These are phyloP conservation scores for Dimocarpus longan DNA, from an alignment of 345 rosid species.

Conservation along the genomic window DNA sequence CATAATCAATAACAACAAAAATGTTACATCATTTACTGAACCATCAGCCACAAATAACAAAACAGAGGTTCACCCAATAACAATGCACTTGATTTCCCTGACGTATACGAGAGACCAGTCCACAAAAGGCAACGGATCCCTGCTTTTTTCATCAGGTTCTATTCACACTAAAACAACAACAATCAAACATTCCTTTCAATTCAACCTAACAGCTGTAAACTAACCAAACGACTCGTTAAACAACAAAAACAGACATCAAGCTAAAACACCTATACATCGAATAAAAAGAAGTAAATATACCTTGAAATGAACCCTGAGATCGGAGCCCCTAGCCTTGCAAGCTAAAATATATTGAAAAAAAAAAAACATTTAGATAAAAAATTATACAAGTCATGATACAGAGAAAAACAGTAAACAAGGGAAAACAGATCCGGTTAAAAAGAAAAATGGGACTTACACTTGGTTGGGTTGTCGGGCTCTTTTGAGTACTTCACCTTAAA, in stretches of 20 bases:
- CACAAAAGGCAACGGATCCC: slow-evolving; percentile 49
- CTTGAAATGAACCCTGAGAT: slow-evolving; percentile 97
- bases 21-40: slow-evolving; percentile 65
- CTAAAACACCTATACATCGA: not conserved
- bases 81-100: slow-evolving; percentile 56
- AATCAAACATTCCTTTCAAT: not conserved
- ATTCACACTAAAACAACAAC: not conserved
- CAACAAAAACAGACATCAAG: not conserved
- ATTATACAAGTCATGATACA: not conserved
- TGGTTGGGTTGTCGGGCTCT: slow-evolving; percentile 90
- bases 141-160: slow-evolving; percentile 64
- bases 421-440: not conserved
- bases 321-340: slow-evolving; percentile 95
- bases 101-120: slow-evolving; percentile 53
- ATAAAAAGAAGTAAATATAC: slow-evolving; percentile 30
- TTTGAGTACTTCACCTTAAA: slow-evolving; percentile 91
- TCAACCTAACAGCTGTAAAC: not conserved
- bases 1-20: too few relatives aligned
- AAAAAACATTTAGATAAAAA: not conserved
- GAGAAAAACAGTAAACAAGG: not conserved
- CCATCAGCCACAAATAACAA: slow-evolving; percentile 38
- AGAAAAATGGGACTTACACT: slow-evolving; percentile 51
- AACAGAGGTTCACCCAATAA: slow-evolving; percentile 70
- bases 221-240: not conserved
- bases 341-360: slow-evolving; percentile 43